Evolutionary conservation across 768 basidiomycete genomes (phyloP), one percentile per base, ranked within the genome.

Genomic region (Podaxis pistillaris): DNA sequence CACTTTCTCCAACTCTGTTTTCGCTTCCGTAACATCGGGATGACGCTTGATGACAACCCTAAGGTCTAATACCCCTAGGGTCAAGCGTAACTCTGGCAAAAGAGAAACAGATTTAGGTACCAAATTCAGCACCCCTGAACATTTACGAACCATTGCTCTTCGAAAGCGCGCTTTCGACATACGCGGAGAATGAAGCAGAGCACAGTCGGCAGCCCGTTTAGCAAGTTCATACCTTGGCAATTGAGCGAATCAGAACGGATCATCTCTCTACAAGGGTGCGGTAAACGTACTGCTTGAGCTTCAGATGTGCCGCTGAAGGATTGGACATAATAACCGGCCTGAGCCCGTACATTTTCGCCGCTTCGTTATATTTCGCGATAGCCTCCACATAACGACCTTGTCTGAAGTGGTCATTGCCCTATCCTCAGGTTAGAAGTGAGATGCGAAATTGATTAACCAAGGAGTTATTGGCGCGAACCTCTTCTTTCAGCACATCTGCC

Each of bases 91-190:
- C 22, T 13, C 24, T 24, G 22, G 24, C 22, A 12, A 24, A n/a
- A n/a, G 2, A 8, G 33, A 9, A 33, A 33, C 33, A 33, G 33
- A 46, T 41, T 53, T 38, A 60, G 64, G 11, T 64, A 73, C 77
- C 76, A 59, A 60, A 59, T 9, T 72, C 61, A 4, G 76, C 74
- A 60, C 68, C 71, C 55, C 61, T 66, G 33, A 71, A 70, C 41
- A 68, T 58, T 74, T 78, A 46, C 78, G 69, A 9, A 78, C 77
- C 52, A 78, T 55, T 3, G 76, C 79, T 57, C 77, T 73, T 30
- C 76, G 75, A 65, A 71, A 79, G 15, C 78, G 74, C 38, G 78
- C 75, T 59, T 80, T 78, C 26, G 69, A 62, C 63, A 72, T 71
- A 28, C 64, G 66, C 2, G 78, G 78, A 41, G 78, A 74, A 49